These are phyloP conservation scores for Phlebiopsis gigantea DNA, from an alignment of 768 basidiomycete species.

Conservation along the genomic window DNA sequence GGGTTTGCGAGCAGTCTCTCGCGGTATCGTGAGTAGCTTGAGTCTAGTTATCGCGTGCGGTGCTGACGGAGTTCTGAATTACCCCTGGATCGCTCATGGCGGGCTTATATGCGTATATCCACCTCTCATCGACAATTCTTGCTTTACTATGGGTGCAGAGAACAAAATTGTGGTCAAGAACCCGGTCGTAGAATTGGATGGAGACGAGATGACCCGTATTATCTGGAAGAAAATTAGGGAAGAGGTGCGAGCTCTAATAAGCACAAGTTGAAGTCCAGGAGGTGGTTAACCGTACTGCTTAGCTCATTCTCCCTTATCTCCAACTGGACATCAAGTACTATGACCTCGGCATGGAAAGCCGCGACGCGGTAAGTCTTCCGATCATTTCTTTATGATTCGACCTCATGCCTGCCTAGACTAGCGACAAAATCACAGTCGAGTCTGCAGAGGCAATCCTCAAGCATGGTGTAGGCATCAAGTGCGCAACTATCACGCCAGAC, in stretches of 20 bases:
- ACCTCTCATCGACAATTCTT: not conserved
- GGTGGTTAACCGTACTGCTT: not conserved
- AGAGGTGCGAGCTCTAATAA: conserved; percentile 55
- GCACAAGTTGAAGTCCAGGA: too few species aligned
- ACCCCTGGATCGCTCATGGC: not conserved
- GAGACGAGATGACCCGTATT: conserved; percentile 98
- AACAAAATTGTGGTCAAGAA: conserved; percentile 76
- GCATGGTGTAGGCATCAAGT: conserved; percentile 97
- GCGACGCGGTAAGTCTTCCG: conserved; percentile 61
- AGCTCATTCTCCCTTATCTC: conserved; percentile 94
- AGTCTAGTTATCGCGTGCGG: not conserved
- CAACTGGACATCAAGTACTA: conserved; percentile 97
- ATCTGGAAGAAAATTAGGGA: conserved; percentile 98
- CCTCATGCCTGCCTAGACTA: conserved; percentile 51
- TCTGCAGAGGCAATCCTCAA: conserved; percentile 92
- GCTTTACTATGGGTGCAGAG: conserved; percentile 15
- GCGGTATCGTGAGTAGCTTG: conserved; percentile 1
- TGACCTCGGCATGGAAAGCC: conserved; percentile 92
- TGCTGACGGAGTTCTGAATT: conserved; percentile 1
- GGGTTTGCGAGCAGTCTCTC: conserved; percentile 4
- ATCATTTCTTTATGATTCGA: not conserved
- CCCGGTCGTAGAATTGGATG: conserved; percentile 92
- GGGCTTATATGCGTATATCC: not conserved
- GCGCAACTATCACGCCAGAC: conserved; percentile 98
- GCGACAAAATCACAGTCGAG: conserved; percentile 89